Percentiles rank a stretch among this genome's conserved stretches.
phyloP scores from a whole-genome alignment of 306 rosid species.

The Hippophae tibetana region DNA sequence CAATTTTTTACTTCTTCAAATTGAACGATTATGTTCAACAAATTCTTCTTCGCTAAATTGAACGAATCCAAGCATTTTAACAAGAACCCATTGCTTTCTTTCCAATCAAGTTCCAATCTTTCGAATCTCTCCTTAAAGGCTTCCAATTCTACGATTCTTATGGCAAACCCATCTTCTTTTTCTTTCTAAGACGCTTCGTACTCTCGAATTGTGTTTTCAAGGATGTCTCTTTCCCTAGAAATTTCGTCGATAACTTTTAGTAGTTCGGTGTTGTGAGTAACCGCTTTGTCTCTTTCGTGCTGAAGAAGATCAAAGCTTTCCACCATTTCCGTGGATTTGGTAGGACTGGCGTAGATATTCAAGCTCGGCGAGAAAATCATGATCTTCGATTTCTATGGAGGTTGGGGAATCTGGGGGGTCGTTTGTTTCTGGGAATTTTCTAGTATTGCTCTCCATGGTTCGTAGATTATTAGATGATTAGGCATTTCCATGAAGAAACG shows the following conservation, averaged over 20 bases:
- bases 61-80: slow-evolving; percentile 29
- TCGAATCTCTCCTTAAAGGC: slow-evolving; percentile 26
- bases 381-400: slow-evolving; percentile 6
- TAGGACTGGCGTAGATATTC: slow-evolving; percentile 23
- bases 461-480: slow-evolving; percentile 12
- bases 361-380: slow-evolving; percentile 21
- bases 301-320: slow-evolving; percentile 6
- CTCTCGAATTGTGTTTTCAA: slow-evolving; percentile 18
- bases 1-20: slow-evolving; percentile 28
- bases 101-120: slow-evolving; percentile 32
- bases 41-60: slow-evolving; percentile 22
- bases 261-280: slow-evolving; percentile 16
- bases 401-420: slow-evolving; percentile 10
- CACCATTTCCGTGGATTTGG: slow-evolving; percentile 14
- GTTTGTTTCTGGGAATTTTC: slow-evolving; percentile 5
- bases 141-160: slow-evolving; percentile 27
- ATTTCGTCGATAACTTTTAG: slow-evolving; percentile 12
- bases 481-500: slow-evolving; percentile 19
- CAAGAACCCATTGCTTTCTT: slow-evolving; percentile 25
- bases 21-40: slow-evolving; percentile 32
- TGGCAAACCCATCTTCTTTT: slow-evolving; percentile 22
- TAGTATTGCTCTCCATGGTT: slow-evolving; percentile 30
- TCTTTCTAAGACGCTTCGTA: slow-evolving; percentile 27
- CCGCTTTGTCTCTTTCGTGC: slow-evolving; percentile 18
- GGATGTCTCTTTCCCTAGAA: slow-evolving; percentile 25